Conservation (phyloP, 495 filamentous ascomycete genomes). For the Hypoxylon fragiforme region DNA sequence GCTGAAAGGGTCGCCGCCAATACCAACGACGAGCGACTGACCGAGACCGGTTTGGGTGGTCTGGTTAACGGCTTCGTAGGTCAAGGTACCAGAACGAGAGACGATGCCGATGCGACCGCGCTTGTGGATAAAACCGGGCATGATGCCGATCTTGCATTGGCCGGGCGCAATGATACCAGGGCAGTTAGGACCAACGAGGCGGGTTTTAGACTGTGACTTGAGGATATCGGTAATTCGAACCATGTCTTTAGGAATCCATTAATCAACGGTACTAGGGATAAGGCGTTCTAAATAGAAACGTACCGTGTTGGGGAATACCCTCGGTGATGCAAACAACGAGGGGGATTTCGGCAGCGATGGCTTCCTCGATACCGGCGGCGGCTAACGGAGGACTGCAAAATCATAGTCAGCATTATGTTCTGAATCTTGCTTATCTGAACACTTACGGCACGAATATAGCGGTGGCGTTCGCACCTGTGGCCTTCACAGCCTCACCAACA, state of each 20-base stretch:
- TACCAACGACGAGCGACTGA: slow-evolving; percentile 97
- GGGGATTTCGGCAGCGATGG: slow-evolving; percentile 86
- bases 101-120: slow-evolving; percentile 98
- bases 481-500: slow-evolving; percentile 85
- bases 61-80: slow-evolving; percentile 99
- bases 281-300: slow-evolving; percentile 26
- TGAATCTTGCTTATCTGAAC: neutral
- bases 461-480: slow-evolving; percentile 86
- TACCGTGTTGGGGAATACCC: slow-evolving; percentile 95
- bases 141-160: slow-evolving; percentile 99
- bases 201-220: slow-evolving; percentile 96
- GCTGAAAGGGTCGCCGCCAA: slow-evolving; percentile 97
- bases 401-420: neutral
- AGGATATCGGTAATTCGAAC: slow-evolving; percentile 97
- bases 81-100: slow-evolving; percentile 95
- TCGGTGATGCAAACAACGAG: slow-evolving; percentile 98
- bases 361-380: slow-evolving; percentile 94
- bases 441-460: slow-evolving; percentile 96
- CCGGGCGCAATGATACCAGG: slow-evolving; percentile 96
- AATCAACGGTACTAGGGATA: neutral
- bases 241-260: slow-evolving; percentile 69
- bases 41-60: slow-evolving; percentile 95
- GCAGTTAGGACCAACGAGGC: slow-evolving; percentile 96
- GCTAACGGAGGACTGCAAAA: slow-evolving; percentile 77
- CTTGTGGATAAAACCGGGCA: slow-evolving; percentile 99